Base-by-base conservation (phyloP, 2,329 filamentous ascomycete species). In the Tricladium varicosporioides region DNA sequence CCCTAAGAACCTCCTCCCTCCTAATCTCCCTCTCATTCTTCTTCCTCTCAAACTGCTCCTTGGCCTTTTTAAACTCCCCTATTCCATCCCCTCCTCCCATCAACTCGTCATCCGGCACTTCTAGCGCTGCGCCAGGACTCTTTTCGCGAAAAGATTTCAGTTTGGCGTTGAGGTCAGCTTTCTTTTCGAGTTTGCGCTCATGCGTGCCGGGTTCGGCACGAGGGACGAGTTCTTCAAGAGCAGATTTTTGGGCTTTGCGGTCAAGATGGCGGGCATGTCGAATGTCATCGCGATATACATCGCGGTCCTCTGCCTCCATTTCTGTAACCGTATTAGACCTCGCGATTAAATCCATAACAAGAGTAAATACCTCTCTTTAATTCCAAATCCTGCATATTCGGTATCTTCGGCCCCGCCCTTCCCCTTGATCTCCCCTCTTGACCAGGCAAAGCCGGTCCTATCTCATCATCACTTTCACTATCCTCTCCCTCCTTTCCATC, bases 141-240 rank as follows among this genome's bases (percentile, higher is more conserved):
- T 81, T 85, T 62, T 92, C 79, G 57, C 84, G 76, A 69, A 96
- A 96, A 10, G 82, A 81, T 22, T 85, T 82, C 76, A 95, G 87
- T 63, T 87, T 84, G 5, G 87, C 86, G 31, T 88, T 88, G 5
- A 82, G 77, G 60, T 89, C 88, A 33, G 81, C 82, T 62, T 86
- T 87, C 80, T 97, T 97, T 76, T 99, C 93, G 1, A 97, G 79
- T 67, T 85, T 83, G 10, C 93, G 85, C 74, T 96, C 93, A 47
- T 86, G 85, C 1, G 89, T 89, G 0, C 92, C 92, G 0, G 92
- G 77, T 59, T 94, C 91, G 0, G 93, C 91, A 10, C 91, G 89
- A 0, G 93, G 92, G 0, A 80, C 84, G 0, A 97, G 75, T 62
- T 97, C 92, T 13, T 97, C 91, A 0, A 94, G 79, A 0, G 82